Percentiles rank a stretch among this genome's conserved stretches.
Conservation (phyloP, 306 rosid genomes). For the Casuarina glauca region DNA sequence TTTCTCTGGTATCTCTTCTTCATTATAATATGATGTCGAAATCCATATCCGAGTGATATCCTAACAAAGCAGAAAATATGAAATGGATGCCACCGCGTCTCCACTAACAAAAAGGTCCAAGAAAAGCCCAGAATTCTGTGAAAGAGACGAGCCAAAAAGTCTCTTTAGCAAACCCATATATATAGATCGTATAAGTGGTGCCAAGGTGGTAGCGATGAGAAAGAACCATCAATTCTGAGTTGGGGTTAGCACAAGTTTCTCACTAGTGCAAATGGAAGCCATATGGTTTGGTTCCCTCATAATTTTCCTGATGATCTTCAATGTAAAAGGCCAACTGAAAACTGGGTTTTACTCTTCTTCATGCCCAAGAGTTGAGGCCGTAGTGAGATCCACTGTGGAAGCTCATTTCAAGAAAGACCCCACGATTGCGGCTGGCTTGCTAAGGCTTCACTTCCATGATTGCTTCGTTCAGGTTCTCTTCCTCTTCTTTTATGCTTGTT, state of each 20-base stretch:
- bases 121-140: neutral
- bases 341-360: constrained; percentile 62
- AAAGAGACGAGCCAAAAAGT: constrained; percentile 2
- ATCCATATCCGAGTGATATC: constrained; percentile 13
- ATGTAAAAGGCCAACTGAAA: constrained; percentile 47
- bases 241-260: constrained; percentile 2
- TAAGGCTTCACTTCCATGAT: constrained; percentile 70
- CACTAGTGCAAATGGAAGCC: constrained; percentile 31
- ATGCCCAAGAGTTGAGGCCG: constrained; percentile 66
- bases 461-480: constrained; percentile 47
- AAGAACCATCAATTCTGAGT: constrained; percentile 2
- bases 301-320: constrained; percentile 37
- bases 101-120: constrained; percentile 28
- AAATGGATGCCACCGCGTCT: constrained; percentile 18
- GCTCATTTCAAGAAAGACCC: constrained; percentile 57
- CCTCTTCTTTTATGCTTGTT: neutral
- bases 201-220: constrained; percentile 13
- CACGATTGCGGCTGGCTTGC: constrained; percentile 58
- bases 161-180: constrained; percentile 11
- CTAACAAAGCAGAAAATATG: constrained; percentile 22
- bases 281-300: constrained; percentile 27
- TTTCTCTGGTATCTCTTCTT: neutral
- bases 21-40: constrained; percentile 19
- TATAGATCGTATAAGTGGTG: constrained; percentile 16
- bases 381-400: constrained; percentile 58